Evolutionary conservation across 768 basidiomycete genomes (phyloP).

Genomic region (Calocybe cyanea): DNA sequence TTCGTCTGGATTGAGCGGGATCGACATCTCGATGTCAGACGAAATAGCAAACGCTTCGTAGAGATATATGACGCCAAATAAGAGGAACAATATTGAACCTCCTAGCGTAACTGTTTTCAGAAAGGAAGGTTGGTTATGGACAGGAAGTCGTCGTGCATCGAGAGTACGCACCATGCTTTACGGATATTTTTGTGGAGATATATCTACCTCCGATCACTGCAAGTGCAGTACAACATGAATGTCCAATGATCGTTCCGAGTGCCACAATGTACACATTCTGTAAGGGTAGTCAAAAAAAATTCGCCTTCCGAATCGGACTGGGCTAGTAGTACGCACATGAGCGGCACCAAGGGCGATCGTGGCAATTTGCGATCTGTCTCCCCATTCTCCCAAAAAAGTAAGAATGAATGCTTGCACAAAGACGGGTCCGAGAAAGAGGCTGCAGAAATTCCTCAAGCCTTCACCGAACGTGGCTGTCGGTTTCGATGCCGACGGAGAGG

Average conservation of each 20-base stretch:
- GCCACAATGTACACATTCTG: conserved; percentile 93
- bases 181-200: conserved; percentile 90
- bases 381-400: conserved; percentile 99
- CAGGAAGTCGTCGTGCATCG: conserved; percentile 12
- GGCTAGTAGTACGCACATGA: conserved; percentile 53
- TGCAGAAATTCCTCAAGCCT: conserved; percentile 78
- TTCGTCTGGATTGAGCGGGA: conserved; percentile 20
- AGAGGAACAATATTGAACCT: conserved; percentile 76
- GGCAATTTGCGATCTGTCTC: conserved; percentile 94
- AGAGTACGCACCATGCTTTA: conserved; percentile 75
- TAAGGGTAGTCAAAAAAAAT: background rate
- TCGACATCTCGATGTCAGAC: conserved; percentile 32
- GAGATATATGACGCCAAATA: conserved; percentile 80
- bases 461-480: conserved; percentile 36
- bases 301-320: too few relatives aligned
- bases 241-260: conserved; percentile 86
- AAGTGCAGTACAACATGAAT: conserved; percentile 79
- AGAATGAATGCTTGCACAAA: conserved; percentile 94
- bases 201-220: conserved; percentile 94
- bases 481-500: conserved; percentile 17
- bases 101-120: conserved; percentile 65
- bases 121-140: background rate
- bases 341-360: conserved; percentile 95
- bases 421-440: conserved; percentile 82
- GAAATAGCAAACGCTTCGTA: conserved; percentile 51